These are phyloP conservation scores for Alternaria longipes DNA, from an alignment of 2,329 filamentous ascomycete species.

Conservation along the genomic window DNA sequence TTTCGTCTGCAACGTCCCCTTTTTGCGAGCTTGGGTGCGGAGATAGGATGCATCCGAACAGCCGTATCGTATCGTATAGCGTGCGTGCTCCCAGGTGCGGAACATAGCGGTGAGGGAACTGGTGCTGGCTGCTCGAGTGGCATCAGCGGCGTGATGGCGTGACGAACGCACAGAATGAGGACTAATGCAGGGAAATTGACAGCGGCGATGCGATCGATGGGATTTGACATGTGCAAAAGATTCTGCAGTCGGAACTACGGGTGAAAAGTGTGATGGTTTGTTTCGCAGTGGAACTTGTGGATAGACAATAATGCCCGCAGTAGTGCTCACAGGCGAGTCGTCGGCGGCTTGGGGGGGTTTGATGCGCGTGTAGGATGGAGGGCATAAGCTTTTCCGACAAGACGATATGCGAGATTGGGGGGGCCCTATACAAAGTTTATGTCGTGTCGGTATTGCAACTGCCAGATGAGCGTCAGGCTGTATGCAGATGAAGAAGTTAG, in stretches of 20 bases:
- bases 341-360: conserved; percentile 7
- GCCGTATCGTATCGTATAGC: conserved; percentile 9
- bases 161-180: conserved; percentile 11
- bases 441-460: conserved; percentile 5
- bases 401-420: conserved; percentile 8
- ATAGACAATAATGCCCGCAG: conserved; percentile 13
- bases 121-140: conserved; percentile 9
- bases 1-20: conserved; percentile 7
- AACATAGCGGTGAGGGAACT: conserved; percentile 19
- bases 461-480: background rate
- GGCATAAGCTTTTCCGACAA: conserved; percentile 16
- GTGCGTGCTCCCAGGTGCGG: conserved; percentile 3
- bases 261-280: conserved; percentile 8
- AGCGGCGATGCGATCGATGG: conserved; percentile 5
- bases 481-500: background rate
- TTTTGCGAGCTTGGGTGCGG: conserved; percentile 12
- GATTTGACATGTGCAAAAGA: conserved; percentile 13
- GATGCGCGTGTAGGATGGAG: conserved; percentile 10
- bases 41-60: conserved; percentile 5
- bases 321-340: conserved; percentile 8
- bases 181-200: conserved; percentile 19
- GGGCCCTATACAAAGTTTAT: conserved; percentile 4
- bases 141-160: conserved; percentile 21
- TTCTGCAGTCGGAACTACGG: conserved; percentile 3
- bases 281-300: conserved; percentile 13